phyloP scores from a whole-genome alignment of 129 eudicot genomes.

The Kitagawia praeruptora region DNA sequence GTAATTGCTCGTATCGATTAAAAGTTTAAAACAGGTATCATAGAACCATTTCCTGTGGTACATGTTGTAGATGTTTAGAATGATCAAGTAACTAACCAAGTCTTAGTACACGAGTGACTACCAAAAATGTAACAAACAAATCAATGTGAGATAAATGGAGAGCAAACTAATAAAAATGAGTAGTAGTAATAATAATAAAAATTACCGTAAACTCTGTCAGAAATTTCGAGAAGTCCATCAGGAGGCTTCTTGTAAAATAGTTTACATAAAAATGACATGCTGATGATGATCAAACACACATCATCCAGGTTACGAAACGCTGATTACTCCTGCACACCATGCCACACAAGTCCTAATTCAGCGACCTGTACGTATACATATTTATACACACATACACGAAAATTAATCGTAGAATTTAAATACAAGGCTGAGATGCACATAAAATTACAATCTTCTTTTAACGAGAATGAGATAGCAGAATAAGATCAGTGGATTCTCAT shows the following conservation, averaged over 20 bases:
- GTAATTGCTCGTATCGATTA: not conserved
- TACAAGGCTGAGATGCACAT: not conserved
- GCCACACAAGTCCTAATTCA: too few species aligned
- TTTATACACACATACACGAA: too few species aligned
- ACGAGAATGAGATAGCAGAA: not conserved
- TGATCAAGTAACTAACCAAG: too few species aligned
- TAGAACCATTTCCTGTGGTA: too few species aligned
- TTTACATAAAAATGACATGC: constrained; percentile 73
- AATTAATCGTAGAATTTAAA: too few species aligned
- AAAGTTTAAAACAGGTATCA: too few species aligned
- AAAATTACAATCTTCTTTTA: not conserved
- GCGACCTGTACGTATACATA: not conserved
- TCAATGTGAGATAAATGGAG: too few species aligned
- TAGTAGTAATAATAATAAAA: not conserved
- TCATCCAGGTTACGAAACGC: constrained; percentile 23
- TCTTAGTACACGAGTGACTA: not conserved
- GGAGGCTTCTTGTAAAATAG: constrained; percentile 80
- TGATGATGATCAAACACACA: not conserved
- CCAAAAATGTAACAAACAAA: not conserved
- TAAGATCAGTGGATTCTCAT: not conserved
- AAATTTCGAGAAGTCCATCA: constrained; percentile 86
- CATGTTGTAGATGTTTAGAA: too few species aligned
- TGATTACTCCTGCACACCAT: not conserved
- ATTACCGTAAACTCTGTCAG: constrained; percentile 74
- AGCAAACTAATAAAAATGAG: too few species aligned